Evolutionary conservation across 192 early-diverging fungal genomes (phyloP).

Genomic region (Backusella parvicylindrica): DNA sequence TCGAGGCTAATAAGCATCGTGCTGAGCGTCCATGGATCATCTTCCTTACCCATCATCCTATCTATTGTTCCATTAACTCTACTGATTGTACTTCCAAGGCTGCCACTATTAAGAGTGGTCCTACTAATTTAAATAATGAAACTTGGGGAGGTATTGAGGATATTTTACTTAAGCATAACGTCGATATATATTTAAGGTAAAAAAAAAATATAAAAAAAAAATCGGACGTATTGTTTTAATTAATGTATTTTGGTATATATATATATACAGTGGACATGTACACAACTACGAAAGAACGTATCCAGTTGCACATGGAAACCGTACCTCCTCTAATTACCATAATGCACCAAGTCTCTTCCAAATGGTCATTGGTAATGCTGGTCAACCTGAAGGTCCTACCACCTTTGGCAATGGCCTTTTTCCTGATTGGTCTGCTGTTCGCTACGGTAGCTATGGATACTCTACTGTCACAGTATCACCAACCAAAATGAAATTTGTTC

Average conservation of each 20-base stretch:
- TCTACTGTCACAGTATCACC: conserved; percentile 19
- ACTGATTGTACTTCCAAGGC: conserved; percentile 17
- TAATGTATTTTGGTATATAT: too few relatives aligned
- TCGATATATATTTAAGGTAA: conserved; percentile 22
- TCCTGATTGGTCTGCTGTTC: conserved; percentile 22
- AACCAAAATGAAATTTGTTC: conserved; percentile 11
- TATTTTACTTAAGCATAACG: conserved; percentile 18
- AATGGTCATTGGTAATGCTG: conserved; percentile 25
- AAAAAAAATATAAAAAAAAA: not conserved
- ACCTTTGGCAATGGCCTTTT: conserved; percentile 11
- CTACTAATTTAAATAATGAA: not conserved
- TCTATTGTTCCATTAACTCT: conserved; percentile 18
- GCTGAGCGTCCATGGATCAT: conserved; percentile 32
- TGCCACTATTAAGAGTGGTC: conserved; percentile 6
- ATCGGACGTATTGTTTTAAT: not conserved
- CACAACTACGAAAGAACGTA: conserved; percentile 36
- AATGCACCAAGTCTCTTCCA: conserved; percentile 31
- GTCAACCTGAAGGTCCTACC: conserved; percentile 12
- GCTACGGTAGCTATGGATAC: conserved; percentile 26
- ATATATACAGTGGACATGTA: conserved; percentile 20
- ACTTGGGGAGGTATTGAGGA: conserved; percentile 10
- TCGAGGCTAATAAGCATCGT: conserved; percentile 23
- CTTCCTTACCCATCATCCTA: conserved; percentile 22
- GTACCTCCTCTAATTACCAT: conserved; percentile 12
- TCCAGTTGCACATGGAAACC: conserved; percentile 17